Evolutionary conservation across 768 basidiomycete genomes (phyloP).

Genomic region (Crucibulum laeve): DNA sequence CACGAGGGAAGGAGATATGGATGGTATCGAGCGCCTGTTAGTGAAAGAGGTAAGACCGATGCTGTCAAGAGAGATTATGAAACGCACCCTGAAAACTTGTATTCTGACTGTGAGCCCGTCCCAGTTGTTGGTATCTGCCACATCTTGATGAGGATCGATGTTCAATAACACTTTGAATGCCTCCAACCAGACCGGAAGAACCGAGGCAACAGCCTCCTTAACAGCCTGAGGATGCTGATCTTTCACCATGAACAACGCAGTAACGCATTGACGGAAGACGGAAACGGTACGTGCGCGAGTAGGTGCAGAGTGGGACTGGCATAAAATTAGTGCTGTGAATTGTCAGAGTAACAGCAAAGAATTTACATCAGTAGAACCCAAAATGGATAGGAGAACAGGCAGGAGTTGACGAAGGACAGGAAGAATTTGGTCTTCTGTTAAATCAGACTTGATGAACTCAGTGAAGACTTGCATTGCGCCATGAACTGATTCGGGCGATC

Average conservation of each 20-base stretch:
- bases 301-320: conserved; percentile 63
- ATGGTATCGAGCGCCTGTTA: conserved; percentile 74
- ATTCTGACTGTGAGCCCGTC: conserved; percentile 75
- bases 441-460: conserved; percentile 89
- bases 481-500: conserved; percentile 73
- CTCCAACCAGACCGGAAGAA: conserved; percentile 90
- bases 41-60: background rate
- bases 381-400: conserved; percentile 77
- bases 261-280: conserved; percentile 88
- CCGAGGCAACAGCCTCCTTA: conserved; percentile 72
- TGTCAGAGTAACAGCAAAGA: background rate
- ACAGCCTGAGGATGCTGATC: conserved; percentile 87
- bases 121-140: conserved; percentile 61
- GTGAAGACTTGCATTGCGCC: conserved; percentile 95
- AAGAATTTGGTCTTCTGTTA: conserved; percentile 92
- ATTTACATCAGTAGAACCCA: conserved; percentile 71
- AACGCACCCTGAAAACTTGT: conserved; percentile 78
- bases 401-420: conserved; percentile 87
- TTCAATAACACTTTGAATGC: conserved; percentile 78
- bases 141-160: conserved; percentile 60
- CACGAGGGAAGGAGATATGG: conserved; percentile 76
- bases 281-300: conserved; percentile 84
- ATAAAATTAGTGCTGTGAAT: conserved; percentile 4
- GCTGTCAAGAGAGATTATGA: too few species aligned
- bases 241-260: conserved; percentile 91